Conservation (phyloP, 345 rosid genomes). For the Linum usitatissimum region DNA sequence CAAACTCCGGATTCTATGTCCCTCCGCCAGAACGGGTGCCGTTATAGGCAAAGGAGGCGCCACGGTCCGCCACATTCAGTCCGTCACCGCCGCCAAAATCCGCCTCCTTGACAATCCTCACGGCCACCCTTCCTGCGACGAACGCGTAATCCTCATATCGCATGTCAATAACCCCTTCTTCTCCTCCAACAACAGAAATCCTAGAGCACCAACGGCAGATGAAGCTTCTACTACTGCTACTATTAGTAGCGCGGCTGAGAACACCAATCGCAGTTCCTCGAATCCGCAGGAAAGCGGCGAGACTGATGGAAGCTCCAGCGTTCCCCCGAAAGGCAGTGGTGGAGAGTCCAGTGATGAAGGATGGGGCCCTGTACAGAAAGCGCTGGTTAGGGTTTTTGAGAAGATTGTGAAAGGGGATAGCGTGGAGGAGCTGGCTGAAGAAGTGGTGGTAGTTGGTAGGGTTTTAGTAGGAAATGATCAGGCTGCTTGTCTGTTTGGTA, state of each 20-base stretch:
- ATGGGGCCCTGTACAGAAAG: conserved; percentile 39
- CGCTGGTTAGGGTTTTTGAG: conserved; percentile 54
- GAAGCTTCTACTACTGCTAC: background rate
- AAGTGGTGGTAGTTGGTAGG: conserved; percentile 35
- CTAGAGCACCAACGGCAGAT: background rate
- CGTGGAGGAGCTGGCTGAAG: conserved; percentile 27
- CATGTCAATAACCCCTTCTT: background rate
- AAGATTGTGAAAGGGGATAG: conserved; percentile 42
- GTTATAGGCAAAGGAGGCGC: conserved; percentile 17
- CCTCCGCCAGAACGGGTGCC: conserved; percentile 24
- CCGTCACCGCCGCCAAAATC: conserved; percentile 23
- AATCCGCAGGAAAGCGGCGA: background rate
- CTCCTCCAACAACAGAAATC: background rate
- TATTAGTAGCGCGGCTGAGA: background rate
- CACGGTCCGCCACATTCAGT: conserved; percentile 15
- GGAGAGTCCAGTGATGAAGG: conserved; percentile 15
- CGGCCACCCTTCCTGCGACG: conserved; percentile 18
- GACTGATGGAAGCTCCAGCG: background rate
- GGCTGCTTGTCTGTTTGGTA: conserved; percentile 31
- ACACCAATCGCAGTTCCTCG: background rate
- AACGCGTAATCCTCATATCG: conserved; percentile 23
- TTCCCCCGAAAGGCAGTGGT: background rate
- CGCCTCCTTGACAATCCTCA: conserved; percentile 32
- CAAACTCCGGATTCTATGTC: conserved; percentile 29
- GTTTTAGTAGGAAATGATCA: conserved; percentile 41